Evolutionary conservation across 2,329 filamentous ascomycete genomes (phyloP).

Genomic region (Clarireedia sp.): DNA sequence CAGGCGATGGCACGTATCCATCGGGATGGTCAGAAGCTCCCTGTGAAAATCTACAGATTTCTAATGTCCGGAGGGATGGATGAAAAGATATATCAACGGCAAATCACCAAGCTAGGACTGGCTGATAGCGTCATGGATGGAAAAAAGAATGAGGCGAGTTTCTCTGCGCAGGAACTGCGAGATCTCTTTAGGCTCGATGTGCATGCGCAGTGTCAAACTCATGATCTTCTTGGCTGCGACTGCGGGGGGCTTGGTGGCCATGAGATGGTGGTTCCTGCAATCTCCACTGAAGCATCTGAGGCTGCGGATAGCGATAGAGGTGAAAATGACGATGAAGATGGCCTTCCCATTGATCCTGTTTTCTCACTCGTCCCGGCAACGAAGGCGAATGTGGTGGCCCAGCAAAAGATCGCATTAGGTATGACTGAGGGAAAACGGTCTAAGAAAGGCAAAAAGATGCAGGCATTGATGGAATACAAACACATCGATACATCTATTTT

Average conservation of each 20-base stretch:
- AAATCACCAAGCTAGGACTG: constrained; percentile 62
- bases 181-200: constrained; percentile 62
- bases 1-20: constrained; percentile 72
- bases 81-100: constrained; percentile 68
- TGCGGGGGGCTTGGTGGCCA: constrained; percentile 47
- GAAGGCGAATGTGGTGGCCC: constrained; percentile 37
- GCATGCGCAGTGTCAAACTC: constrained; percentile 54
- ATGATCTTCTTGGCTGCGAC: constrained; percentile 55
- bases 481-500: constrained; percentile 40
- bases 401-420: constrained; percentile 35
- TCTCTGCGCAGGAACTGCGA: constrained; percentile 56
- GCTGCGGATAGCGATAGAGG: constrained; percentile 12
- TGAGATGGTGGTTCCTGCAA: constrained; percentile 10
- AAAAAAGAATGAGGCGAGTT: constrained; percentile 51
- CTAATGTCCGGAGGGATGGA: constrained; percentile 61
- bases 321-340: constrained; percentile 25
- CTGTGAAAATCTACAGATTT: constrained; percentile 62
- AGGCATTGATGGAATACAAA: constrained; percentile 45
- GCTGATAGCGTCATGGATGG: constrained; percentile 65
- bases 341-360: constrained; percentile 20
- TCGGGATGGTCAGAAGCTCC: constrained; percentile 60
- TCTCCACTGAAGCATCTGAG: constrained; percentile 15
- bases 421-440: constrained; percentile 23
- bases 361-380: constrained; percentile 32
- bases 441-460: constrained; percentile 34